Evolutionary conservation across 345 rosid genomes (phyloP).

Genomic region (Salix koriyanagi): DNA sequence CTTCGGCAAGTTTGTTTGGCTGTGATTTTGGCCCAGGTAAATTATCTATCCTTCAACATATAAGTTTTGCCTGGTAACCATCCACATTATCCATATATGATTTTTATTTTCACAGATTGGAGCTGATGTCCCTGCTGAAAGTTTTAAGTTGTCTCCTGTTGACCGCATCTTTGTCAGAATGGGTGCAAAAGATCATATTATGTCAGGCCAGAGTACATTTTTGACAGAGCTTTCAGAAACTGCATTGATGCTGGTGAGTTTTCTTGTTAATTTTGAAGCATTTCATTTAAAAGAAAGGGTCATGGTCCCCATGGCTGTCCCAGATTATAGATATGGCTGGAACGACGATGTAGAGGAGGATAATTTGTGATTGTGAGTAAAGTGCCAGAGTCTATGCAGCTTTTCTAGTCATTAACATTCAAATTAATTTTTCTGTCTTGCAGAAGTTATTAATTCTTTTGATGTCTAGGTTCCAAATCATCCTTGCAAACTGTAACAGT

Average conservation of each 20-base stretch:
- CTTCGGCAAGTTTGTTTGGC: constrained; percentile 97
- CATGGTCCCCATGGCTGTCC: not conserved
- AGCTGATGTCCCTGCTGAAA: constrained; percentile 93
- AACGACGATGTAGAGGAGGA: not conserved
- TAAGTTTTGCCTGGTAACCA: not conserved
- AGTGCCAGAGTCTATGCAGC: not conserved
- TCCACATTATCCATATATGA: constrained; percentile 9
- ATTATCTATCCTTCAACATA: not conserved
- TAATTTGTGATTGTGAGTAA: not conserved
- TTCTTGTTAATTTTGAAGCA: not conserved
- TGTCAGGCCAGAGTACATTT: constrained; percentile 93
- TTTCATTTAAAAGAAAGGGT: not conserved
- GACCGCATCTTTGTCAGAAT: constrained; percentile 86
- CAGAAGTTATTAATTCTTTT: not conserved
- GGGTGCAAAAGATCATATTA: constrained; percentile 97
- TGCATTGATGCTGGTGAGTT: constrained; percentile 81
- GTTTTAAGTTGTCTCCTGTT: constrained; percentile 72
- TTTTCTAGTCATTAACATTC: not conserved
- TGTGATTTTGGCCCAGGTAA: constrained; percentile 90
- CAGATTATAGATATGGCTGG: not conserved
- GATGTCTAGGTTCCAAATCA: not conserved
- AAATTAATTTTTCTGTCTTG: not conserved
- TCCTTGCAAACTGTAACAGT: not conserved
- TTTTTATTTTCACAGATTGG: constrained; percentile 49
- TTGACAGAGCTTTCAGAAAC: constrained; percentile 98